Conservation (phyloP, 306 rosid species). For the Castanospermum australe region DNA sequence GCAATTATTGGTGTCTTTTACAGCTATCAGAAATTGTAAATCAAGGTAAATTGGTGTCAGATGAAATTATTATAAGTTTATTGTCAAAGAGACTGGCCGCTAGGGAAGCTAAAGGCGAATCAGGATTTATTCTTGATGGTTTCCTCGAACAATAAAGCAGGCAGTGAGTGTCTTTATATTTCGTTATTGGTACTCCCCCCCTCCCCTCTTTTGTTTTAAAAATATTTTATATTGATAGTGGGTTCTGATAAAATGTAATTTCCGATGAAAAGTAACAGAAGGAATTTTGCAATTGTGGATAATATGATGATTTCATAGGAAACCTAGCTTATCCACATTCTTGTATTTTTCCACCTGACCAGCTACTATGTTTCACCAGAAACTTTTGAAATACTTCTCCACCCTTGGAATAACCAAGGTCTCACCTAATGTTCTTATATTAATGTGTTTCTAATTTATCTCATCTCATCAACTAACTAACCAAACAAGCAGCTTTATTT, state of each 20-base stretch:
- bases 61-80: conserved; percentile 80
- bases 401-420: background rate
- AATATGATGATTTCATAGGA: background rate
- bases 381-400: background rate
- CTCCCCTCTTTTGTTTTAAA: background rate
- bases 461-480: background rate
- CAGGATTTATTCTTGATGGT: conserved; percentile 95
- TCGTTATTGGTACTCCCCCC: background rate
- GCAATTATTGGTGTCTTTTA: conserved; percentile 19
- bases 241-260: background rate
- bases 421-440: background rate
- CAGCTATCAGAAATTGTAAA: conserved; percentile 92
- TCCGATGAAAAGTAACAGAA: background rate
- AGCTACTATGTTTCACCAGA: background rate
- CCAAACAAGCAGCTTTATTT: background rate
- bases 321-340: background rate
- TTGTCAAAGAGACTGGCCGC: conserved; percentile 77
- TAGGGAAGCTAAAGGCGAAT: conserved; percentile 76
- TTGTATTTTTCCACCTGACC: background rate
- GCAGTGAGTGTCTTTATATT: conserved; percentile 63
- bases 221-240: background rate
- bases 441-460: background rate
- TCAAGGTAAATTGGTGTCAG: conserved; percentile 88
- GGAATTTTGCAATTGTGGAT: background rate
- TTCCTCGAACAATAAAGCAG: conserved; percentile 89